A percentile compares a stretch with the other conserved stretches of the same genome.
Conservation (phyloP, 1,139 yeast genomes). For the Diutina siamensis region DNA sequence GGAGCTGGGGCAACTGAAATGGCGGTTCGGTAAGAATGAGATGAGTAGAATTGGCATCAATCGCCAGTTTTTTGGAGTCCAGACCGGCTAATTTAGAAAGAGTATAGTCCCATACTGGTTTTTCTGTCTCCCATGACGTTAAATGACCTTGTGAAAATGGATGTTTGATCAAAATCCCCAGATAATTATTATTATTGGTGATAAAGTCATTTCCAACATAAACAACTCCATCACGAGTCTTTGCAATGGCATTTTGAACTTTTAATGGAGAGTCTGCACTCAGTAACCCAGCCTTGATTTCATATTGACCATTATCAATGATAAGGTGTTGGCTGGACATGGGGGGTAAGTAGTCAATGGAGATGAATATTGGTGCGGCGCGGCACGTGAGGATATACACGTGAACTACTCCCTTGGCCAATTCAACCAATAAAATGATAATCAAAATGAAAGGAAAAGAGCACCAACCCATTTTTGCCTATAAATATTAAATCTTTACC, state of each 20-base stretch:
- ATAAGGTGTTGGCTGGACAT: slow-evolving; percentile 18
- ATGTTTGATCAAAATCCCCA: slow-evolving; percentile 64
- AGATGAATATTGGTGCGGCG: too few species aligned
- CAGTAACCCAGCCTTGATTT: slow-evolving; percentile 63
- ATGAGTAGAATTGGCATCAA: slow-evolving; percentile 37
- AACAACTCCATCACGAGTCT: slow-evolving; percentile 65
- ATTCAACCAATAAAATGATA: too few species aligned
- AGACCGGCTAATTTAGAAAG: slow-evolving; percentile 22
- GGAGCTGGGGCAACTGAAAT: slow-evolving; percentile 69
- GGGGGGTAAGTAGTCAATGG: too few species aligned
- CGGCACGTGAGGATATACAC: too few species aligned
- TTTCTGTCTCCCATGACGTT: slow-evolving; percentile 85
- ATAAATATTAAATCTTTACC: too few species aligned
- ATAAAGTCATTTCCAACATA: slow-evolving; percentile 64
- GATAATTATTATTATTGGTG: slow-evolving; percentile 53
- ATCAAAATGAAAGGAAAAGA: too few species aligned
- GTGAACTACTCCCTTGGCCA: too few species aligned
- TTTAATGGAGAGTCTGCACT: slow-evolving; percentile 30
- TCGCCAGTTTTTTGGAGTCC: slow-evolving; percentile 13
- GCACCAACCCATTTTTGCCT: too few species aligned
- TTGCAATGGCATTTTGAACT: slow-evolving; percentile 59
- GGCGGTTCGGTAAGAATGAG: slow-evolving; percentile 68
- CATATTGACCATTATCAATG: slow-evolving; percentile 83
- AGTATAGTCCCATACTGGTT: slow-evolving; percentile 86
- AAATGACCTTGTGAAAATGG: slow-evolving; percentile 87